Base-by-base conservation (phyloP, 2,329 filamentous ascomycete genomes). In the Fusarium zealandicum region DNA sequence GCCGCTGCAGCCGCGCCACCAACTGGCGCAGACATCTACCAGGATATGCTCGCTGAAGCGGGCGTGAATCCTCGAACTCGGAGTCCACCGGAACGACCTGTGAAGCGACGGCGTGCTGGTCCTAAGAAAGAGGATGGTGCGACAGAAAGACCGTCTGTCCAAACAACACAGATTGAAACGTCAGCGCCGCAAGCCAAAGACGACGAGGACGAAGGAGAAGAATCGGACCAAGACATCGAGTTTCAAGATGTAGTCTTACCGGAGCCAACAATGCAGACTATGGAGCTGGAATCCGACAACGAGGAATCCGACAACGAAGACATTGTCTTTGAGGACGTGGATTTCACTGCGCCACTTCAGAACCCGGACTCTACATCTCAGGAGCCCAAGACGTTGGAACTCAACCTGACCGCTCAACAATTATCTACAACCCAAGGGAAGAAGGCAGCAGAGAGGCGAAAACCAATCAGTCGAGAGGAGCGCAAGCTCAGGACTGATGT, bases 401-500 rank as follows among this genome's bases (percentile, higher is more conserved):
- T 86, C 38, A 82, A 86, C 59, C 71, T 86, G 2, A 79, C 80
- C 3, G 76, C 76, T 2, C 79, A 81, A 25, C 69, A 75, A 59
- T 65, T 72, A 2, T 71, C 73, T 2, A 63, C 65, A 35, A 63
- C 70, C 17, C 48, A 69, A 41, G 33, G 59, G 36, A 74, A 72
- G 41, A 69, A 67, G 32, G 57, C 57, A 2, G 66, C 57, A 0
- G 76, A 80, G 18, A 75, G 80, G 39, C 78, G 80, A 43, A 86
- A 80, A 64, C 78, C 80, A 2, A 73, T 85, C 4, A 82, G 73
- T 18, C 82, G 77, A 57, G 78, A 78, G 16, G 84, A 87, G 63
- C 82, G 77, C 57, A 73, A 75, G 36, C 75, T 71, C 12, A 85
- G 93, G 16, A 71, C 95, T 25, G 83, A 91, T 44, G 80, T 92